Evolutionary conservation across 164 flowering plant species (phyloP).

Genomic region (Amborella trichopoda): DNA sequence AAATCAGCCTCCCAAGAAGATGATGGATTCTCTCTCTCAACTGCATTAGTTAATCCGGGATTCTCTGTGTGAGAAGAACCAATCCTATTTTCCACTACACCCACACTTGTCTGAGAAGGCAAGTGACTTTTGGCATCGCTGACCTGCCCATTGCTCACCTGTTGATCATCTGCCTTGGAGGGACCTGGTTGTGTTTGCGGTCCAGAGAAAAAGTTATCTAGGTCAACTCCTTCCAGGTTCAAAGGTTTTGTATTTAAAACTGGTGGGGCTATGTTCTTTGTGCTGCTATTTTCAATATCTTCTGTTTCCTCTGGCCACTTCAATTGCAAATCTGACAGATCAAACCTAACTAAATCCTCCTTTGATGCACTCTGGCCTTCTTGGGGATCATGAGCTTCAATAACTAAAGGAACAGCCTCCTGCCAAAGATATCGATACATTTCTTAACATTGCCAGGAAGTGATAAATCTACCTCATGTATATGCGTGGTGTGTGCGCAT

Average conservation of each 20-base stretch:
- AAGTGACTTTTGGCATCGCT: conserved; percentile 4
- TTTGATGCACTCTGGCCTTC: conserved; percentile 21
- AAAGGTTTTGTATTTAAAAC: conserved; percentile 15
- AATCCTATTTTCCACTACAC: conserved; percentile 28
- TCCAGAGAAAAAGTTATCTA: conserved; percentile 34
- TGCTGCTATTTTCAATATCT: conserved; percentile 7
- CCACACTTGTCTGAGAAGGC: conserved; percentile 20
- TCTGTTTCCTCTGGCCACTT: conserved; percentile 29
- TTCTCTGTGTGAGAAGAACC: too few species aligned
- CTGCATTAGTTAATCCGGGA: too few species aligned
- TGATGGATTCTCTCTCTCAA: too few species aligned
- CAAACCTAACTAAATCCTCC: conserved; percentile 29
- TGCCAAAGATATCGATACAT: too few species aligned
- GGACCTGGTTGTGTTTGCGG: conserved; percentile 9
- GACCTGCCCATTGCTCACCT: conserved; percentile 1
- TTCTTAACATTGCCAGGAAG: too few species aligned
- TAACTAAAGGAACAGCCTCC: conserved; percentile 33
- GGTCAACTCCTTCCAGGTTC: conserved; percentile 34
- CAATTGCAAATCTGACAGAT: conserved; percentile 38
- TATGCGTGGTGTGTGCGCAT: too few species aligned
- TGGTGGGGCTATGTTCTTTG: conserved; percentile 8
- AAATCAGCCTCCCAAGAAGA: conserved; percentile 61
- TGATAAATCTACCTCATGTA: too few species aligned
- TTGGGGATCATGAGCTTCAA: conserved; percentile 15
- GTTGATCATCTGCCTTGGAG: conserved; percentile 14